Evolutionary conservation across 2,329 filamentous ascomycete genomes (phyloP), one percentile per base, ranked within the genome.

Genomic region (Ophiostoma sp.): DNA sequence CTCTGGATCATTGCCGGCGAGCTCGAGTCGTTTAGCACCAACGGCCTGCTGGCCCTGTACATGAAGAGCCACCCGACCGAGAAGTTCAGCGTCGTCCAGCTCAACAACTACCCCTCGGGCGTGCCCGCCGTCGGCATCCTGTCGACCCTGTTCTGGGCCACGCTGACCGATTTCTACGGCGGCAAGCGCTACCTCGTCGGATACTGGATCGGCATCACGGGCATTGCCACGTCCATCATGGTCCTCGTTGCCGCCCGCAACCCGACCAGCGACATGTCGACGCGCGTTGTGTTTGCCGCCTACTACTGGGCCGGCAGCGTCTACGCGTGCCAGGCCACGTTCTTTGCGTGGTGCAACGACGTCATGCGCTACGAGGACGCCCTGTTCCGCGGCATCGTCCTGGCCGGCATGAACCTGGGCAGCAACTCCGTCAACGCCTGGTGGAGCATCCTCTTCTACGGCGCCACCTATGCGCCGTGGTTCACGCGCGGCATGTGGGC

Each of bases 271-370:
- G 68, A 77, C 0, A 67, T 67, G 0, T 84, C 82, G 2, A 89
- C 86, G 0, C 76, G 83, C 0, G 80, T 85, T 0, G 83, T 87
- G 0, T 89, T 92, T 72, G 88, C 77, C 0, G 88, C 88, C 4
- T 91, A 90, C 74, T 91, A 91, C 77, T 89, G 86, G 85, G 87
- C 89, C 0, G 90, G 90, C 0, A 81, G 84, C 3, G 87, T 91
- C 0, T 92, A 92, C 74, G 89, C 89, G 0, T 90, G 89, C 75
- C 89, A 92, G 77, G 89, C 90, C 0, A 90, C 87, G 0, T 91
- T 92, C 74, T 92, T 92, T 74, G 89, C 90, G 0, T 92, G 89
- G 89, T 89, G 88, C 31, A 92, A 92, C 74, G 89, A 91, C 74
- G 86, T 87, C 1, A 85, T 90, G 80, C 83, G 87, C 8, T 84